Evolutionary conservation across 805 yeast genomes (phyloP).

Genomic region (Yarrowia bubula): DNA sequence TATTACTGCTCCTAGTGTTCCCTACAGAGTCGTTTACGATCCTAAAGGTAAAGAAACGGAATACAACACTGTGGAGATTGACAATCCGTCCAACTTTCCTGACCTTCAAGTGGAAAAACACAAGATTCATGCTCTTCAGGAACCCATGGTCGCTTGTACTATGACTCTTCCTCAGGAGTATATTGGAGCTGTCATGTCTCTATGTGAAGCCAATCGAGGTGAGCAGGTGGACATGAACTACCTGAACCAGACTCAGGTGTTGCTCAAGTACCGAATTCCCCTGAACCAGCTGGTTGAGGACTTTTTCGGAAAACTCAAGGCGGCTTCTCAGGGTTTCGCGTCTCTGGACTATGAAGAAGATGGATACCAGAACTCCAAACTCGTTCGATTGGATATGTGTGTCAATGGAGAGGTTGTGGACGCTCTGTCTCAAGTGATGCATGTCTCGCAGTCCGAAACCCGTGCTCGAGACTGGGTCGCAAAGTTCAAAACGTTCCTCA

Average conservation of each 20-base stretch:
- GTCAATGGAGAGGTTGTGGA: conserved; percentile 89
- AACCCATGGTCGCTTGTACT: conserved; percentile 86
- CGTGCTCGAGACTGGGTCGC: conserved; percentile 81
- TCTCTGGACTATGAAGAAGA: conserved; percentile 92
- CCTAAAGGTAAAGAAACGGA: conserved; percentile 38
- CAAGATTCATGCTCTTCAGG: conserved; percentile 55
- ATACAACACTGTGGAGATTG: conserved; percentile 62
- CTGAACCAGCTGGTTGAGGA: conserved; percentile 90
- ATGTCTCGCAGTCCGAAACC: conserved; percentile 66
- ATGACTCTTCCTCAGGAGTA: conserved; percentile 91
- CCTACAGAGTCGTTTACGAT: conserved; percentile 69
- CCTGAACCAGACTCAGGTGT: conserved; percentile 74
- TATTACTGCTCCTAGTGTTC: conserved; percentile 94
- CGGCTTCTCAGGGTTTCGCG: conserved; percentile 88
- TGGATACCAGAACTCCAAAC: conserved; percentile 76
- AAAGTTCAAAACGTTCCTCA: conserved; percentile 72
- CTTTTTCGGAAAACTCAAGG: conserved; percentile 89
- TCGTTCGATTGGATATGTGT: conserved; percentile 81
- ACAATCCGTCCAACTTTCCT: conserved; percentile 94
- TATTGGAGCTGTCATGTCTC: conserved; percentile 77
- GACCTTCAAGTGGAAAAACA: conserved; percentile 44
- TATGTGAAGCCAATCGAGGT: conserved; percentile 84
- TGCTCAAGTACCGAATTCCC: conserved; percentile 77
- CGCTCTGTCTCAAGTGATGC: conserved; percentile 90
- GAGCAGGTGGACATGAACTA: conserved; percentile 75